phyloP scores from a whole-genome alignment of 305 asterid species.

The Fraxinus velutina region DNA sequence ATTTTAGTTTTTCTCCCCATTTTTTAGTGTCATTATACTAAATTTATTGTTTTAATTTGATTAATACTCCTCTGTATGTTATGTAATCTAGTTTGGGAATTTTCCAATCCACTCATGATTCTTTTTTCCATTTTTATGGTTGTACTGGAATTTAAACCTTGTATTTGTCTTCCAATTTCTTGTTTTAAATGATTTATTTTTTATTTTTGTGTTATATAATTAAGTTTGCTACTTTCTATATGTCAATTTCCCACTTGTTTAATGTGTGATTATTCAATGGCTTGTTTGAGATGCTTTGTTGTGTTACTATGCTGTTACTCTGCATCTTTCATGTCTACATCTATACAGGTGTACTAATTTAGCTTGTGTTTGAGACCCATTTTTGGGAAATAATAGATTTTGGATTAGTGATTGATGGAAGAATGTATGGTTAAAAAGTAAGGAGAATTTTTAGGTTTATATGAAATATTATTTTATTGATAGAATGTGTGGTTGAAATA shows the following conservation, averaged over 20 bases:
- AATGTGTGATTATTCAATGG: neutral
- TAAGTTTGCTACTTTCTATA: neutral
- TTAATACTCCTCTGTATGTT: neutral
- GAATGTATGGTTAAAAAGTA: too few species aligned
- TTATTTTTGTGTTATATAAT: neutral
- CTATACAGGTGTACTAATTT: neutral
- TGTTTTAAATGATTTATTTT: neutral
- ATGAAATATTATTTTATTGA: too few species aligned
- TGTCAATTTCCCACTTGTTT: constrained; percentile 1
- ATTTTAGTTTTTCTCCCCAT: neutral
- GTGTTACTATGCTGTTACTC: constrained; percentile 14
- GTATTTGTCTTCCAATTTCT: neutral
- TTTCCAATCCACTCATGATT: neutral
- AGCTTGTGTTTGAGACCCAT: too few species aligned
- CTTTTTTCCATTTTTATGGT: neutral
- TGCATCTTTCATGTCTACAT: constrained; percentile 1
- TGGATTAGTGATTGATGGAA: too few species aligned
- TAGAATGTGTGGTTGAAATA: too few species aligned
- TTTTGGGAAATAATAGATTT: too few species aligned
- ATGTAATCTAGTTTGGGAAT: neutral
- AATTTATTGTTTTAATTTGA: neutral
- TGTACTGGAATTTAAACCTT: neutral
- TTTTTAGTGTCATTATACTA: neutral
- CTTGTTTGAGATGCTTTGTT: constrained; percentile 21
- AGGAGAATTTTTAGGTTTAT: too few species aligned